Conservation (phyloP, 169 alveolate species). For the Eimeria brunetti region DNA sequence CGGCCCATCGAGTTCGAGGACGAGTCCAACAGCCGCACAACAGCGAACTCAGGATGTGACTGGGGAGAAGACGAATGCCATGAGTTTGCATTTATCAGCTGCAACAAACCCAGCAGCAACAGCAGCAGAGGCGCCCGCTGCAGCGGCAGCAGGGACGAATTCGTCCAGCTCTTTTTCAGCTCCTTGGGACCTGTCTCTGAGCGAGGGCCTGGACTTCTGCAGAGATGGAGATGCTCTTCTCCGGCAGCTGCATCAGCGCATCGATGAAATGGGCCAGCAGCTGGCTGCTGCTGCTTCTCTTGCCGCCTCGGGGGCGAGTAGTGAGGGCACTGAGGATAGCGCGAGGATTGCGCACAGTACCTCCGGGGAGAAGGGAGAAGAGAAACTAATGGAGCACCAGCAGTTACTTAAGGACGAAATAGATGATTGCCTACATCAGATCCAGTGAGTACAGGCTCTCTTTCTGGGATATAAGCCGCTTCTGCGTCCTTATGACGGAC, state of each 20-base stretch:
- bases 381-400: neutral
- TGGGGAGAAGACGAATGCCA: neutral
- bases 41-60: neutral
- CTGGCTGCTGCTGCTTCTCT: slow-evolving; percentile 9
- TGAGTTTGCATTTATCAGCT: neutral
- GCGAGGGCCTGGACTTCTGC: slow-evolving; percentile 29
- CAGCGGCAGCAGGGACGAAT: neutral
- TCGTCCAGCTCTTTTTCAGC: neutral
- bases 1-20: neutral
- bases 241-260: slow-evolving; percentile 3
- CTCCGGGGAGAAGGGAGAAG: slow-evolving; percentile 2
- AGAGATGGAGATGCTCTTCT: slow-evolving; percentile 41
- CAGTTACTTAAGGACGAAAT: slow-evolving; percentile 16
- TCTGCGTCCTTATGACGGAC: neutral
- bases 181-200: slow-evolving; percentile 15
- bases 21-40: neutral
- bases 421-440: slow-evolving; percentile 4
- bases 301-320: neutral
- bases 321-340: neutral
- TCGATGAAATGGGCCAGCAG: slow-evolving; percentile 24
- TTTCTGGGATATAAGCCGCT: neutral
- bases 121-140: neutral
- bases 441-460: neutral
- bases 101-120: neutral
- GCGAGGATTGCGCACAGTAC: neutral